A percentile compares a stretch with the other conserved stretches of the same genome.
Conservation (phyloP, 768 basidiomycete genomes). For the Leucocoprinus leucothites region DNA sequence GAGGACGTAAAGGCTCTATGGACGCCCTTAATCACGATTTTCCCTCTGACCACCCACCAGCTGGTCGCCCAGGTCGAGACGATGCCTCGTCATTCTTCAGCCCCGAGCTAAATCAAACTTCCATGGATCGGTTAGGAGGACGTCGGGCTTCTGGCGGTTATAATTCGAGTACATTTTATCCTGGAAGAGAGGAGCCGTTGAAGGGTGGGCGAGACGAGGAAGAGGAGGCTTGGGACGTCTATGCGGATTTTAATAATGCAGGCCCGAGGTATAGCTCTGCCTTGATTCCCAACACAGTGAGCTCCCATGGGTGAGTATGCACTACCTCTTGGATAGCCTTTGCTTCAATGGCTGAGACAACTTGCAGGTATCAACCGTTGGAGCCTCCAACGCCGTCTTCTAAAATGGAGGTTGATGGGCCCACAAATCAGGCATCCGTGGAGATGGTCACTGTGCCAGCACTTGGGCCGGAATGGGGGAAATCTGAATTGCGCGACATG, state of each 20-base stretch:
- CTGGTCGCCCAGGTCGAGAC: constrained; percentile 41
- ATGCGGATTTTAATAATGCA: constrained; percentile 85
- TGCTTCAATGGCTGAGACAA: constrained; percentile 6
- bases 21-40: constrained; percentile 61
- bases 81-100: constrained; percentile 74
- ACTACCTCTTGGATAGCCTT: neutral
- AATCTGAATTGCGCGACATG: constrained; percentile 73
- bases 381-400: constrained; percentile 28
- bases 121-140: constrained; percentile 46
- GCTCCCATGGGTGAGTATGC: constrained; percentile 40
- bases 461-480: constrained; percentile 87
- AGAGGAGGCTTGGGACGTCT: constrained; percentile 71
- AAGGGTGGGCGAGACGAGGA: constrained; percentile 79
- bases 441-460: constrained; percentile 93
- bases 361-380: constrained; percentile 43
- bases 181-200: constrained; percentile 71
- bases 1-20: constrained; percentile 54
- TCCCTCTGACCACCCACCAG: constrained; percentile 31
- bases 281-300: constrained; percentile 39
- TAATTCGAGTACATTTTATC: constrained; percentile 61
- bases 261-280: constrained; percentile 75
- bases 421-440: constrained; percentile 42
- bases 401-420: constrained; percentile 34
- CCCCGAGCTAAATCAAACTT: constrained; percentile 34
- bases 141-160: constrained; percentile 60